Base-by-base conservation (phyloP, 1,284 basidiomycete species). In the Calocybe gambosa region DNA sequence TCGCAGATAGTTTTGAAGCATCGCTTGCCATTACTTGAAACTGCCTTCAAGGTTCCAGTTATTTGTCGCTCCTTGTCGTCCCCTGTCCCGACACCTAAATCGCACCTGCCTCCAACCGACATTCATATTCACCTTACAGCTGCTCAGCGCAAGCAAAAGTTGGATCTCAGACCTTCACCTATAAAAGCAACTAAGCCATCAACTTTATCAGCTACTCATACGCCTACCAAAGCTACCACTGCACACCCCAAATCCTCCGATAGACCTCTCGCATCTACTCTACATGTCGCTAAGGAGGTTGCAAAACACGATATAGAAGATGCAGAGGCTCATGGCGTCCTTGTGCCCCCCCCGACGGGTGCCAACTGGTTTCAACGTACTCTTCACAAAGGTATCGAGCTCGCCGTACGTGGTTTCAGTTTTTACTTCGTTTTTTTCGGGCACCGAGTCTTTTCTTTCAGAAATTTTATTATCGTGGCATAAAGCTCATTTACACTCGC, bases 401-500 rank as follows among this genome's bases (percentile, higher is more conserved):
- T 91, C 29, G 80, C 85, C 51, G 82, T 87, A 59, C 56, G 75
- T 16, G 69, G 46, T 42, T 28, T 28, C 18, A 29, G 40, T 46
- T 23, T 15, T 20, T 39, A n/a, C 13, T n/a, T 41, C 26, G 26
- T 23, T 38, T 39, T 26, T 23, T 23, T 7, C n/a, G n/a, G 7
- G 38, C 38, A 31, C 39, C 8, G 16, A 36, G 2, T 39, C 21
- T 21, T 38, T 15, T 9, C 28, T 5, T 45, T 5, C 53, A 87
- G 82, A 89, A 87, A 85, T 89, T 89, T 62, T 89, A 90, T 62
- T 79, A 68, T 54, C 71, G 78, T 26, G 88, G 87, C 26, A 66
- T 86, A 50, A 86, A 82, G 63, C 70, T 83, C 44, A 79, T 90
- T 52, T 75, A 77, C 56, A 71, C 71, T 34, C 76, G 88, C 52